Conservation (phyloP, 208 protist species). For the Acanthamoeba lenticulata region DNA sequence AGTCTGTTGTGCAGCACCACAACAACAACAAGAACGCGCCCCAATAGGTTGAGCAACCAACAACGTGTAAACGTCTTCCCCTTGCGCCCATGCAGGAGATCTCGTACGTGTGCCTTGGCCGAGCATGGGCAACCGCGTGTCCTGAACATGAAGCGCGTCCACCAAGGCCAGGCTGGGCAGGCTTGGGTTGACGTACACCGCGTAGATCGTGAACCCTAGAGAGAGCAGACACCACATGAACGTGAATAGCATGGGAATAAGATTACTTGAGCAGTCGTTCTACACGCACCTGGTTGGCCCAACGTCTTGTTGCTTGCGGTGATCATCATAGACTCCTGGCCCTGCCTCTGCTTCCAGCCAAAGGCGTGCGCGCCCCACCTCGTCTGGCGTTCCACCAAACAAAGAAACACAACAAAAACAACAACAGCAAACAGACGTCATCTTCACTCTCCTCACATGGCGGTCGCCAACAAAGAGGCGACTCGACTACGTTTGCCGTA, state of each 20-base stretch:
- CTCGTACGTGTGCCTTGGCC: background rate
- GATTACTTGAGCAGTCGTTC: background rate
- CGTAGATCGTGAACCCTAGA: background rate
- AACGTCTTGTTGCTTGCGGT: background rate
- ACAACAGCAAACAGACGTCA: background rate
- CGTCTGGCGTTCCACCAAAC: background rate
- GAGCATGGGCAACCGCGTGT: background rate
- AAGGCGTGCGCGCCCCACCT: background rate
- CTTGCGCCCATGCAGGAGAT: background rate
- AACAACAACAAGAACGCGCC: background rate
- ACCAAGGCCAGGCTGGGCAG: background rate
- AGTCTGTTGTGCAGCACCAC: background rate
- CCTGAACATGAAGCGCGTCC: background rate
- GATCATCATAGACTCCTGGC: background rate
- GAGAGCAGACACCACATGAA: background rate
- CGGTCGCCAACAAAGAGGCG: too few relatives aligned
- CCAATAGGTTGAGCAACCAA: background rate
- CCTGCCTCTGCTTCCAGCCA: background rate
- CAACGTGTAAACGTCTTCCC: background rate
- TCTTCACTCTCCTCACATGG: too few relatives aligned
- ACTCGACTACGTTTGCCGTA: background rate
- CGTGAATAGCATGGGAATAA: background rate
- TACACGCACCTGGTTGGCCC: background rate
- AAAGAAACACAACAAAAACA: background rate
- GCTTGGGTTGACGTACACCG: background rate